phyloP scores from a whole-genome alignment of 1,284 basidiomycete genomes.

The Ustilago sp. region DNA sequence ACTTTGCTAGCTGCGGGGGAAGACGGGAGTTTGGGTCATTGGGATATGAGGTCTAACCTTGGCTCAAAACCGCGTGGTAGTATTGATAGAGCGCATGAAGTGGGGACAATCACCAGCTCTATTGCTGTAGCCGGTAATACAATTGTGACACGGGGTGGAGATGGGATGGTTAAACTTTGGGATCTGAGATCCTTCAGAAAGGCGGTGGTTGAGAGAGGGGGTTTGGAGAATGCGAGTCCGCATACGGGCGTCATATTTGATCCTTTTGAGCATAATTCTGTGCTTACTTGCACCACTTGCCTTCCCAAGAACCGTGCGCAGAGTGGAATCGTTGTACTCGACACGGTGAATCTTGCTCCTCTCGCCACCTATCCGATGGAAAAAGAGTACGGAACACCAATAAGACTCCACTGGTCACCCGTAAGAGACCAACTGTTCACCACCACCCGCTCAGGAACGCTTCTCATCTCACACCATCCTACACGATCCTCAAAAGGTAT shows the following conservation, averaged over 20 bases:
- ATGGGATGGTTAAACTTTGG: conserved; percentile 96
- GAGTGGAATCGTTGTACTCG: conserved; percentile 38
- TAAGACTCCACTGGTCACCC: conserved; percentile 48
- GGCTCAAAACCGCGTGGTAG: conserved; percentile 87
- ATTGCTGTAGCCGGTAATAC: conserved; percentile 82
- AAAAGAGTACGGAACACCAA: conserved; percentile 11
- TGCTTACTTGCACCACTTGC: conserved; percentile 78
- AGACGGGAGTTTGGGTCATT: conserved; percentile 92
- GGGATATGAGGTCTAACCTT: conserved; percentile 86
- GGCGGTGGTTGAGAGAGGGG: conserved; percentile 77
- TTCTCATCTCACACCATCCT: conserved; percentile 91
- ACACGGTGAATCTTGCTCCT: conserved; percentile 20
- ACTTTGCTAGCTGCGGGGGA: conserved; percentile 75
- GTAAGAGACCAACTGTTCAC: conserved; percentile 64
- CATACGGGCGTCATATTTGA: conserved; percentile 93
- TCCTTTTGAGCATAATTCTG: conserved; percentile 81
- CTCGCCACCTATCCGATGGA: conserved; percentile 8
- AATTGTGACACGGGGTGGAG: conserved; percentile 83
- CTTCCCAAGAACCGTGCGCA: neutral
- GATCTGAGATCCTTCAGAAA: conserved; percentile 88
- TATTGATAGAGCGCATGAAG: conserved; percentile 85
- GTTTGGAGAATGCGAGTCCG: conserved; percentile 83
- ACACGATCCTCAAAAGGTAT: conserved; percentile 88
- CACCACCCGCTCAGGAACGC: conserved; percentile 74
- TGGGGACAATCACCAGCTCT: conserved; percentile 84